These are phyloP conservation scores for Escallonia rubra DNA, from an alignment of 129 eudicot species.

Conservation along the genomic window DNA sequence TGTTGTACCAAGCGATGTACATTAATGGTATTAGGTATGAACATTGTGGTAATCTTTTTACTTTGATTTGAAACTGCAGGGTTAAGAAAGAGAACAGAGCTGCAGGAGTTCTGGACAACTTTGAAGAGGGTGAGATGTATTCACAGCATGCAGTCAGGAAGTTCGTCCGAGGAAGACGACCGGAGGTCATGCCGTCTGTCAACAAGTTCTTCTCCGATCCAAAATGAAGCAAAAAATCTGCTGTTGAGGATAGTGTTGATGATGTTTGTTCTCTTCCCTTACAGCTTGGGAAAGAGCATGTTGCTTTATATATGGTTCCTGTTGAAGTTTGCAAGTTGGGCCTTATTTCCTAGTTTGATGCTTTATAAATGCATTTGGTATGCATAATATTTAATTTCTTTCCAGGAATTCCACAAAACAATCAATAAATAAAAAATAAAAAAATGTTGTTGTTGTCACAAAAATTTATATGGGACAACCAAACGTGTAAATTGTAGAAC, in stretches of 20 bases:
- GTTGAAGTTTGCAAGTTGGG: not conserved
- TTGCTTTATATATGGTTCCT: too few relatives aligned
- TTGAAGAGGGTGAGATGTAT: slow-evolving; percentile 44
- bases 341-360: too few relatives aligned
- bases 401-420: too few relatives aligned
- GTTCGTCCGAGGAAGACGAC: slow-evolving; percentile 35
- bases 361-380: not conserved
- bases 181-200: slow-evolving; percentile 44
- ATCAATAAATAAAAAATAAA: too few relatives aligned
- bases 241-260: not conserved
- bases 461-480: too few relatives aligned
- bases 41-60: too few relatives aligned
- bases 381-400: too few relatives aligned
- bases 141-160: slow-evolving; percentile 33
- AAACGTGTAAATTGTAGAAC: too few relatives aligned
- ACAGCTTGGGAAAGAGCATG: too few relatives aligned
- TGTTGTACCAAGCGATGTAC: not conserved
- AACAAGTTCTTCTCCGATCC: slow-evolving; percentile 38
- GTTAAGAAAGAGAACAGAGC: slow-evolving; percentile 44
- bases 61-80: slow-evolving; percentile 13
- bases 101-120: slow-evolving; percentile 50
- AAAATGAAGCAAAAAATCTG: not conserved
- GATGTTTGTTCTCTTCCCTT: too few relatives aligned
- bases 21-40: not conserved
- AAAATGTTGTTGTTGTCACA: too few relatives aligned